Base-by-base conservation (phyloP, 768 basidiomycete genomes). In the Pulveroboletus sp. region DNA sequence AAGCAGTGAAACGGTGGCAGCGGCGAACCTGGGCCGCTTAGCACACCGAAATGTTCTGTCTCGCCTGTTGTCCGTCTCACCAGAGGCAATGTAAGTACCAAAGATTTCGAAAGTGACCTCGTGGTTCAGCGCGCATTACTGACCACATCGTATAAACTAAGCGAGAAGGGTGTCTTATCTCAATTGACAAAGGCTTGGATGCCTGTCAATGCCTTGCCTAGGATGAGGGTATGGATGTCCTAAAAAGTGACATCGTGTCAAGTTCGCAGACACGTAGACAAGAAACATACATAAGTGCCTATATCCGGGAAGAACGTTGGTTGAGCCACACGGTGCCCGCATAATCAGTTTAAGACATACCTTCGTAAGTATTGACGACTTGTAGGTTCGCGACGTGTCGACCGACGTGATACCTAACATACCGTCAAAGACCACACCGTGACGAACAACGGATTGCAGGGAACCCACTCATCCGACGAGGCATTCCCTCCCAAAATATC, bases 401-500 rank as follows among this genome's bases (percentile, higher is more conserved):
- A n/a, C 90, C 91, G 47, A 98, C 83, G 63, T 93, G 90, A 63
- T 93, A 96, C 66, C 90, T 93, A 52, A 17, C 1, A 37, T 15
- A 35, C 14, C 1, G 18, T 45, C 15, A 1, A 26, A 27, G 21
- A 41, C 21, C 6, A 5, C 6, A 27, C 15, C 27, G 17, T 39
- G 2, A 18, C 14, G 17, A 46, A 11, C 17, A 14, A 27, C 8
- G 3, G 17, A 13, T 14, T 10, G 8, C 1, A 2, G 17, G 17
- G 1, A 31, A 61, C 85, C 61, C 58, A 95, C 89, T 98, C 95
- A 60, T 97, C 94, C 28, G 89, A 76, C 46, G 83, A 84, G 4
- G 93, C 94, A 69, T 98, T 98, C 3, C 95, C 95, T 26, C 95
- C 95, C 39, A 98, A 73, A 33, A 96, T 86, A 61, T 97, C 95